These are phyloP conservation scores for Yamadazyma sp. DNA, from an alignment of 1,139 yeast species.

Conservation along the genomic window DNA sequence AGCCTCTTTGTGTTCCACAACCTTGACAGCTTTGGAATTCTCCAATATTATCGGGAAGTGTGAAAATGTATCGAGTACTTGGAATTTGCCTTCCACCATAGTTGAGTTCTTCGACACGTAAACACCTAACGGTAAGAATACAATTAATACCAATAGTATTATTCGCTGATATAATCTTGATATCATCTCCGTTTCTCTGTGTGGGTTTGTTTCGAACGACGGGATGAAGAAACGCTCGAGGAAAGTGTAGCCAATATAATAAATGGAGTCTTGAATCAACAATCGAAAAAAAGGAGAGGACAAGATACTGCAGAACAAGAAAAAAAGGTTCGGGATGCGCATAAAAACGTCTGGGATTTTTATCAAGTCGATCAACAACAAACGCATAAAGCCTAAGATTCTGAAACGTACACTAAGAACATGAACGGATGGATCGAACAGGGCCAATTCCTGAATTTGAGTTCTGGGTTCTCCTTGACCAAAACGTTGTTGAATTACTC, in stretches of 20 bases:
- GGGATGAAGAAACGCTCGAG: too few relatives aligned
- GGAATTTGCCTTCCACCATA: slow-evolving; percentile 5
- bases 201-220: neutral
- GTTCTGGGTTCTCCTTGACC: slow-evolving; percentile 7
- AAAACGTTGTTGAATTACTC: slow-evolving; percentile 20
- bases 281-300: neutral
- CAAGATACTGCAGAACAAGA: neutral
- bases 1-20: slow-evolving; percentile 2
- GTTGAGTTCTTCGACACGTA: slow-evolving; percentile 12
- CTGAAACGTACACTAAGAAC: neutral
- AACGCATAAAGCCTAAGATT: too few relatives aligned
- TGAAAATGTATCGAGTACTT: slow-evolving; percentile 13
- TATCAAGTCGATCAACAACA: neutral
- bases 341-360: neutral
- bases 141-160: slow-evolving; percentile 15
- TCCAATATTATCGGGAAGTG: slow-evolving; percentile 11
- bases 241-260: too few relatives aligned
- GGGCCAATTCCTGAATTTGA: slow-evolving; percentile 7
- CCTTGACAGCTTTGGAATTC: neutral
- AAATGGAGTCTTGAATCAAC: neutral
- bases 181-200: slow-evolving; percentile 9
- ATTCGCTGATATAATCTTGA: slow-evolving; percentile 21
- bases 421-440: slow-evolving; percentile 20
- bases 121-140: slow-evolving; percentile 16
- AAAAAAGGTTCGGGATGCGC: neutral